These are phyloP conservation scores for Gossypium turneri DNA, from an alignment of 345 rosid genomes.

Conservation along the genomic window DNA sequence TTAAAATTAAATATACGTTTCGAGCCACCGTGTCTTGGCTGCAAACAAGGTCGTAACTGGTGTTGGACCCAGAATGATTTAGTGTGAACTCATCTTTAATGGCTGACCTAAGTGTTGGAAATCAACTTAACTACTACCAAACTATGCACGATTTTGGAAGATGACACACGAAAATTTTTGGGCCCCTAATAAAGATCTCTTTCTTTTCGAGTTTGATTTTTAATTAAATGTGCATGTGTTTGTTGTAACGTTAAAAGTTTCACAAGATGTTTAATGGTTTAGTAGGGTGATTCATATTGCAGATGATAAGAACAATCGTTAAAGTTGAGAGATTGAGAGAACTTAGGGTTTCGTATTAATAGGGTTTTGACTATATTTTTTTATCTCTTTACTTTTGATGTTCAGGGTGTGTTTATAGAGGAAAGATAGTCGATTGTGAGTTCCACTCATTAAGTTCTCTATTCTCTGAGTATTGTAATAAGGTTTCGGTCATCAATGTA, in stretches of 20 bases:
- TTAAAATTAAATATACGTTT: background rate
- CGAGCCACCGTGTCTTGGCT: background rate
- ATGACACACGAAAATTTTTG: background rate
- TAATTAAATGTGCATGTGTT: background rate
- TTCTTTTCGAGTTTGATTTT: background rate
- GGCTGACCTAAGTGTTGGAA: background rate
- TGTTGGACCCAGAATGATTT: background rate
- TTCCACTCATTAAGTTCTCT: too few species aligned
- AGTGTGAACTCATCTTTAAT: background rate
- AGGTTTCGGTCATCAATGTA: too few species aligned
- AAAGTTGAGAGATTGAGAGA: too few species aligned
- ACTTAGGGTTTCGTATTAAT: too few species aligned
- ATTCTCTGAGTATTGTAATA: too few species aligned
- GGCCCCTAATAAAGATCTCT: background rate
- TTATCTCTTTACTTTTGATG: too few species aligned
- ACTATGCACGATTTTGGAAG: background rate
- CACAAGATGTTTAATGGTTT: too few species aligned
- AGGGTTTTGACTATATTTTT: too few species aligned
- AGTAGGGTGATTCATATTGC: too few species aligned
- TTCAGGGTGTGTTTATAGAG: too few species aligned
- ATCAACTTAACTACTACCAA: constrained; percentile 6
- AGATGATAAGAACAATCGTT: too few species aligned
- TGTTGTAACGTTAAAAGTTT: background rate
- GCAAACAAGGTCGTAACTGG: background rate
- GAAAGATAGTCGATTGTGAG: too few species aligned